phyloP scores from a whole-genome alignment of 2,329 filamentous ascomycete genomes.

The Stagonosporopsis rhizophila region DNA sequence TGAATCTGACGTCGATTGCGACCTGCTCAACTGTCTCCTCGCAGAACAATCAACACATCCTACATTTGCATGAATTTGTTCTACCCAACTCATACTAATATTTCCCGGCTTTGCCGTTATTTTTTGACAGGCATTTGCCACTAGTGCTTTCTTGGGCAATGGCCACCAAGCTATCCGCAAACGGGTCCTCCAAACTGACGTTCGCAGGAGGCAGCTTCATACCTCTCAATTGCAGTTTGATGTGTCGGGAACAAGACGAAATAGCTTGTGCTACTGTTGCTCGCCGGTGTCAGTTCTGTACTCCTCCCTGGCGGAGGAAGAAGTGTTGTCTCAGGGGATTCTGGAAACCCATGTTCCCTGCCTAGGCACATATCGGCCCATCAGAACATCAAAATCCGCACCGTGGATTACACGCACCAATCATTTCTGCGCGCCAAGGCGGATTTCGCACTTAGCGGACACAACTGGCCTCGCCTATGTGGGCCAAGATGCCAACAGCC shows the following conservation, averaged over 20 bases:
- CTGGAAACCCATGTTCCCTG: not conserved
- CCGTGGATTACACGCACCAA: not conserved
- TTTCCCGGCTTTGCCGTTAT: not conserved
- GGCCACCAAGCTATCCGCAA: not conserved
- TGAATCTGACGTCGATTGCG: not conserved
- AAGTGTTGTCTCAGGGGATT: not conserved
- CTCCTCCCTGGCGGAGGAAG: not conserved
- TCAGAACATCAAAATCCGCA: not conserved
- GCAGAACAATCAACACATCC: not conserved
- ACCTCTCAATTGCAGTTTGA: not conserved
- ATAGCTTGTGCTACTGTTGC: not conserved
- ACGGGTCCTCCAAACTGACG: not conserved
- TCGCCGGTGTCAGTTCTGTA: not conserved
- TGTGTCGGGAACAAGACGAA: too few relatives aligned
- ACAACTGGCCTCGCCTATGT: not conserved
- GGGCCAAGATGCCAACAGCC: not conserved
- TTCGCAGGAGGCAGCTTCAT: not conserved
- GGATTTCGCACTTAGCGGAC: not conserved
- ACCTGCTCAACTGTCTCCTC: not conserved
- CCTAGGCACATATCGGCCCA: not conserved
- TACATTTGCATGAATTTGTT: not conserved
- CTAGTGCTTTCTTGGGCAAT: not conserved
- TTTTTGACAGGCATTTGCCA: not conserved
- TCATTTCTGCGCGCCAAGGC: not conserved
- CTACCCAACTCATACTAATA: not conserved